phyloP scores from a whole-genome alignment of 1,284 basidiomycete genomes.

The Golubevia sp. region DNA sequence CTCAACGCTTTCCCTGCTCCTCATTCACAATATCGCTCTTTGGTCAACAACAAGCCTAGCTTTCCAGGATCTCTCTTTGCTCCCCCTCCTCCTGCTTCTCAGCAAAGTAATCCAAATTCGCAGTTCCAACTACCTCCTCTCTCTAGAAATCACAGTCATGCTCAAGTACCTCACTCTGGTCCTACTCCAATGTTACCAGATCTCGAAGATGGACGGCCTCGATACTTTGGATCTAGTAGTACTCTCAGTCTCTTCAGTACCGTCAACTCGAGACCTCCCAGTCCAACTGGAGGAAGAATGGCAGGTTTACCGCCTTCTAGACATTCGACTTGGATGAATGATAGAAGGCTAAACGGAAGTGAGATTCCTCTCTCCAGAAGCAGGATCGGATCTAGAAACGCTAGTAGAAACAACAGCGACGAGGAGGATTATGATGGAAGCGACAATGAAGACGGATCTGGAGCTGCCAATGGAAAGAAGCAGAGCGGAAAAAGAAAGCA shows the following conservation, averaged over 20 bases:
- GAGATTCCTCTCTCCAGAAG: background rate
- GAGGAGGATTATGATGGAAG: background rate
- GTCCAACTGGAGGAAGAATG: background rate
- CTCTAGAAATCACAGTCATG: background rate
- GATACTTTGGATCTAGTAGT: constrained; percentile 41
- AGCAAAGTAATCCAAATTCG: background rate
- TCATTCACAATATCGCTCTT: background rate
- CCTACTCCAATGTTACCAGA: constrained; percentile 26
- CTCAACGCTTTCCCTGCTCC: background rate
- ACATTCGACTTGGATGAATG: constrained; percentile 10
- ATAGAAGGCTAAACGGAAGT: constrained; percentile 4
- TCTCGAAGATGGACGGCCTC: constrained; percentile 43
- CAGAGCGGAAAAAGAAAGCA: background rate
- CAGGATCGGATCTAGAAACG: background rate
- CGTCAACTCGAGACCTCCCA: constrained; percentile 18
- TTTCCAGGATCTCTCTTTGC: background rate
- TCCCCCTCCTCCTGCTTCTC: background rate
- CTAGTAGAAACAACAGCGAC: background rate
- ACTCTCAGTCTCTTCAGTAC: constrained; percentile 30
- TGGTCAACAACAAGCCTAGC: no score
- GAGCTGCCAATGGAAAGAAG: background rate
- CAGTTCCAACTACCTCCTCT: background rate
- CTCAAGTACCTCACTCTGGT: background rate
- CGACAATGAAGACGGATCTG: background rate
- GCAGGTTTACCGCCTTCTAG: constrained; percentile 13